Evolutionary conservation across 139 green algal genomes (phyloP).

Genomic region (Marvania coccoides): DNA sequence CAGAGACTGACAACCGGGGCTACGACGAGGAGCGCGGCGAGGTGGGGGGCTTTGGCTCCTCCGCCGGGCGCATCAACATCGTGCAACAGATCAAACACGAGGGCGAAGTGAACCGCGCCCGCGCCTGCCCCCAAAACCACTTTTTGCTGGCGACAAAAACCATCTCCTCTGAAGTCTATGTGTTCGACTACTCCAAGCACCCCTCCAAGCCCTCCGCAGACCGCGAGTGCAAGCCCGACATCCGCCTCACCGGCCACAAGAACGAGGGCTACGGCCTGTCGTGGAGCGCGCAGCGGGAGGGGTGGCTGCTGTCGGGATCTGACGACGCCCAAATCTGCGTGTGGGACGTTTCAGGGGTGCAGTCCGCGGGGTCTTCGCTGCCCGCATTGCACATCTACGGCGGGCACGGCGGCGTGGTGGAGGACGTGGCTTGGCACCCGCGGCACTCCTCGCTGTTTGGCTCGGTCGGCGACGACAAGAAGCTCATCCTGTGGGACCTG

Average conservation of each 20-base stretch:
- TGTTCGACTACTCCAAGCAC: constrained; percentile 98
- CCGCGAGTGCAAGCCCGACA: constrained; percentile 61
- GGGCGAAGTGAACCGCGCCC: constrained; percentile 95
- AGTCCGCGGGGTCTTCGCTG: constrained; percentile 19
- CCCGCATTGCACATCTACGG: constrained; percentile 68
- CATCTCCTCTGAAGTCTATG: constrained; percentile 76
- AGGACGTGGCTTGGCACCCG: constrained; percentile 97
- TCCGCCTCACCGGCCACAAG: constrained; percentile 80
- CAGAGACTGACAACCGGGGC: constrained; percentile 62
- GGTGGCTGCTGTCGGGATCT: constrained; percentile 86
- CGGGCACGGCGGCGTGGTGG: constrained; percentile 74
- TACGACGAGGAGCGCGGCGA: constrained; percentile 90
- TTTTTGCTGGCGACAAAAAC: constrained; percentile 99
- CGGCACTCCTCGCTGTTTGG: constrained; percentile 89
- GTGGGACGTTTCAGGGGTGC: constrained; percentile 82
- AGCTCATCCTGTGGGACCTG: constrained; percentile 94
- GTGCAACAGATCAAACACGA: constrained; percentile 98
- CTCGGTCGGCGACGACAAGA: constrained; percentile 91
- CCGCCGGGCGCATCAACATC: constrained; percentile 61
- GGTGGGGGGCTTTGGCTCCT: constrained; percentile 83
- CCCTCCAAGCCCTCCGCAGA: constrained; percentile 61
- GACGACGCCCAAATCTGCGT: constrained; percentile 98
- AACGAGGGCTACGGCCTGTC: constrained; percentile 97
- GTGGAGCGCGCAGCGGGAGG: constrained; percentile 79
- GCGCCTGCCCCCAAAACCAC: constrained; percentile 60